Evolutionary conservation across 2,329 filamentous ascomycete species (phyloP), one percentile per base, ranked within the genome.

Genomic region (Colletotrichum navitas): DNA sequence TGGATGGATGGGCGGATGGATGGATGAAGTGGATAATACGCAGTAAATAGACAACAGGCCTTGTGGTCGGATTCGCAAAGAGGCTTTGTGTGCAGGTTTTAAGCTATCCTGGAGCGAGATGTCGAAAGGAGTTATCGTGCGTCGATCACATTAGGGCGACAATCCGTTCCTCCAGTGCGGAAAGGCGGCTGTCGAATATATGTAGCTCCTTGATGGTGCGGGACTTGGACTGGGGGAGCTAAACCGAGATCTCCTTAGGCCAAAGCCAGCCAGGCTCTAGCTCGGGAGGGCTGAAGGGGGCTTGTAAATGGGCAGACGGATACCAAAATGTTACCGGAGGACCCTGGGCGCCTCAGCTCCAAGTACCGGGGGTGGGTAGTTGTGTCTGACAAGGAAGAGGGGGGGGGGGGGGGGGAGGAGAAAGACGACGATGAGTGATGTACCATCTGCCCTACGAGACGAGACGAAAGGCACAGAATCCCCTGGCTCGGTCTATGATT

Each of bases 221-320:
- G 69, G 60, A 72, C 69, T 70, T 72, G 66, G 63, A 62, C 60
- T 60, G 68, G 68, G 63, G 68, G 52, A 74, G 68, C 76, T 78
- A 71, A 74, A 75, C 78, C 79, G 75, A 78, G 77, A 79, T 78
- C 74, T 76, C 74, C 76, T 74, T 76, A 75, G 74, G 74, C 74
- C 64, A 68, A 66, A 73, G 75, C 75, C 75, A 73, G 77, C 75
- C 75, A 66, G 69, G 72, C 76, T 76, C 79, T 81, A 81, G 80
- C 78, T 79, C 73, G 75, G 79, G 76, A 81, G 79, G 80, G 80
- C 80, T 82, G 80, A 82, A 79, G 73, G 77, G 76, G 77, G 75
- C 74, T 75, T 72, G 66, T 61, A 45, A 65, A 70, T 64, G 69
- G 66, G 61, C 36, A 65, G 61, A 69, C 34, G 26, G 64, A 72